Percentiles rank a stretch among this genome's conserved stretches.
These are phyloP conservation scores for Graphiopsis chlorocephala DNA, from an alignment of 2,329 filamentous ascomycete species.

Conservation along the genomic window DNA sequence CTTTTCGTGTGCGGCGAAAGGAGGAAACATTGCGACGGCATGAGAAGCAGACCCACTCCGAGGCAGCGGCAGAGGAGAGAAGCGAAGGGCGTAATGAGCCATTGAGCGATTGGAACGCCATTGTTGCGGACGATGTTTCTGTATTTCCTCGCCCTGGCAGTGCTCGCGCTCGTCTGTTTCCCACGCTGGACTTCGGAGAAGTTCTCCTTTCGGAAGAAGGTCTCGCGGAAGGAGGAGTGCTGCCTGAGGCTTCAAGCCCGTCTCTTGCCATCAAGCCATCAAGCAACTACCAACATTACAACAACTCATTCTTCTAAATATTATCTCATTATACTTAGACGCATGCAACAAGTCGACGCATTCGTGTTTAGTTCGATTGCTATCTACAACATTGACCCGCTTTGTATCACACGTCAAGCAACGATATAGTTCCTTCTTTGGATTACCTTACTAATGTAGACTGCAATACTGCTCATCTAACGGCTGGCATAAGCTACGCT, in stretches of 20 bases:
- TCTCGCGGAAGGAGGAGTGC: not conserved
- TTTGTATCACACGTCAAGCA: not conserved
- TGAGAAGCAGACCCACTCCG: slow-evolving; percentile 29
- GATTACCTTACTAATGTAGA: not conserved
- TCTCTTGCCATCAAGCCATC: too few relatives aligned
- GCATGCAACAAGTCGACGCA: not conserved
- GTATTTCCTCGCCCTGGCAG: not conserved
- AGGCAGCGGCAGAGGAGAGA: slow-evolving; percentile 20
- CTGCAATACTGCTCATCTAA: not conserved
- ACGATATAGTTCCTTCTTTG: not conserved
- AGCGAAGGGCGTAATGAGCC: slow-evolving; percentile 23
- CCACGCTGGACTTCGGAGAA: not conserved
- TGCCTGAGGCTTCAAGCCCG: not conserved
- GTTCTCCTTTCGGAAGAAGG: not conserved
- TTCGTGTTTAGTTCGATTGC: not conserved
- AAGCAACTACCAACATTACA: too few relatives aligned
- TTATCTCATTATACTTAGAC: not conserved
- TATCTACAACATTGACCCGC: not conserved
- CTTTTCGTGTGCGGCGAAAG: slow-evolving; percentile 46
- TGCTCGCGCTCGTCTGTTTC: not conserved
- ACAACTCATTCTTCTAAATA: too few relatives aligned
- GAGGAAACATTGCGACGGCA: slow-evolving; percentile 44
- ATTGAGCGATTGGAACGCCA: slow-evolving; percentile 15
- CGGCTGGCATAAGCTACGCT: not conserved
- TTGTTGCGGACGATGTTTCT: slow-evolving; percentile 9